Conservation (phyloP, 306 rosid species). For the Styphnolobium japonicum region DNA sequence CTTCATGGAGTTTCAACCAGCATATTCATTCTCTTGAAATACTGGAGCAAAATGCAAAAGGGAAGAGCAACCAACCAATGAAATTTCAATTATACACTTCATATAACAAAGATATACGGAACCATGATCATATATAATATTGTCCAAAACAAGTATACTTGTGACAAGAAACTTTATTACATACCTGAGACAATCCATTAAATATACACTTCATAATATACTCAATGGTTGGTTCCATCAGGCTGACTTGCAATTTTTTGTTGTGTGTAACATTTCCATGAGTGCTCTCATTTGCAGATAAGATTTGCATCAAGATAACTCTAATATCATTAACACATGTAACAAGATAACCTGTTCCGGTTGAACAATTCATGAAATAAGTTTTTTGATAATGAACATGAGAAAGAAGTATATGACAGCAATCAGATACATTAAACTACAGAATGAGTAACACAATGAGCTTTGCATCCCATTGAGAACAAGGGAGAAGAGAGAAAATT, state of each 20-base stretch:
- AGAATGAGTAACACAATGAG: background rate
- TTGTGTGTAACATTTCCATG: slow-evolving; percentile 31
- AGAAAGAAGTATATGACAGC: background rate
- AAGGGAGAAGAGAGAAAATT: background rate
- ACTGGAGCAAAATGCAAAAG: background rate
- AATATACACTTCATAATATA: slow-evolving; percentile 70
- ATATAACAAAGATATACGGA: slow-evolving; percentile 8
- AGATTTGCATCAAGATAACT: slow-evolving; percentile 42
- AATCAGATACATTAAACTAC: slow-evolving; percentile 7
- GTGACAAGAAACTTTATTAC: slow-evolving; percentile 19
- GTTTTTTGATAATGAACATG: background rate
- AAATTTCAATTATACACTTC: background rate
- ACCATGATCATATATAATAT: slow-evolving; percentile 2
- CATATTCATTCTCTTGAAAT: background rate
- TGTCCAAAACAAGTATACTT: slow-evolving; percentile 8
- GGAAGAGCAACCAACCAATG: slow-evolving; percentile 12
- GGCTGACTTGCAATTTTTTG: slow-evolving; percentile 51
- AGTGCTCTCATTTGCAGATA: slow-evolving; percentile 44
- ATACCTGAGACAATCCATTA: slow-evolving; percentile 71
- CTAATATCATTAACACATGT: slow-evolving; percentile 68
- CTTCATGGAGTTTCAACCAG: slow-evolving; percentile 1
- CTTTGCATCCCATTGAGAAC: slow-evolving; percentile 15
- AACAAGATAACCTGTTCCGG: slow-evolving; percentile 70
- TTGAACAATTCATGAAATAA: slow-evolving; percentile 24
- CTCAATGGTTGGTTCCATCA: slow-evolving; percentile 90